Percentiles rank a stretch among this genome's conserved stretches.
phyloP scores from a whole-genome alignment of 805 yeast genomes.

The Monosporozyma solicola region DNA sequence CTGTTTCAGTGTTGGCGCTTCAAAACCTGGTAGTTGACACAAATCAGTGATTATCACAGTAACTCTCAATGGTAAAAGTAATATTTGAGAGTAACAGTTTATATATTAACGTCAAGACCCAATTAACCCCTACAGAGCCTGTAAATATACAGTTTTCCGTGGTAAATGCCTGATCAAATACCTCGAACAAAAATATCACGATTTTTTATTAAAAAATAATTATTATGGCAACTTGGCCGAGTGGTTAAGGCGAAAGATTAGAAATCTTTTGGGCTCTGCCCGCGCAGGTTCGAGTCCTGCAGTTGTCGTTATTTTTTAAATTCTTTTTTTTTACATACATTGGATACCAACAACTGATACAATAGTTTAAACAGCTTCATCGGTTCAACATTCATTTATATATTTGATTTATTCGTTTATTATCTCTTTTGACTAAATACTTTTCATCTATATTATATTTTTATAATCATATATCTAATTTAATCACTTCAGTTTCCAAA shows the following conservation, averaged over 20 bases:
- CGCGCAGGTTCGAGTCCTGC: constrained; percentile 66
- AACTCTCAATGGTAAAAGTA: no score
- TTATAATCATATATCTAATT: constrained; percentile 13
- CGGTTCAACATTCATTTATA: no score
- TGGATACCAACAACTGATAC: no score
- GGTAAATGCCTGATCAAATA: no score
- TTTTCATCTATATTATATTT: not conserved
- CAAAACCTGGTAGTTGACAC: no score
- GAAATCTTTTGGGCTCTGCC: constrained; percentile 49
- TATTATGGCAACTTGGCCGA: constrained; percentile 43
- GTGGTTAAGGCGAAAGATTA: constrained; percentile 58
- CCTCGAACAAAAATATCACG: not conserved
- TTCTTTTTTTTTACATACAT: not conserved
- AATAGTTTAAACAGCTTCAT: no score
- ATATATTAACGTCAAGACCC: no score
- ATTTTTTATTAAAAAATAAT: not conserved
- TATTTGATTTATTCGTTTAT: not conserved
- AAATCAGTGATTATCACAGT: no score
- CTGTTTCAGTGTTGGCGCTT: no score
- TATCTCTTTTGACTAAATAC: not conserved
- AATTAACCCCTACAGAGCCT: no score
- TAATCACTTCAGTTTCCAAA: constrained; percentile 45
- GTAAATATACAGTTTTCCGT: no score
- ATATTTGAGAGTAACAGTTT: no score
- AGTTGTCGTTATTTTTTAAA: constrained; percentile 48